A percentile compares a stretch with the other conserved stretches of the same genome.
phyloP scores from a whole-genome alignment of 2,329 filamentous ascomycete genomes.

The Penicillium expansum region DNA sequence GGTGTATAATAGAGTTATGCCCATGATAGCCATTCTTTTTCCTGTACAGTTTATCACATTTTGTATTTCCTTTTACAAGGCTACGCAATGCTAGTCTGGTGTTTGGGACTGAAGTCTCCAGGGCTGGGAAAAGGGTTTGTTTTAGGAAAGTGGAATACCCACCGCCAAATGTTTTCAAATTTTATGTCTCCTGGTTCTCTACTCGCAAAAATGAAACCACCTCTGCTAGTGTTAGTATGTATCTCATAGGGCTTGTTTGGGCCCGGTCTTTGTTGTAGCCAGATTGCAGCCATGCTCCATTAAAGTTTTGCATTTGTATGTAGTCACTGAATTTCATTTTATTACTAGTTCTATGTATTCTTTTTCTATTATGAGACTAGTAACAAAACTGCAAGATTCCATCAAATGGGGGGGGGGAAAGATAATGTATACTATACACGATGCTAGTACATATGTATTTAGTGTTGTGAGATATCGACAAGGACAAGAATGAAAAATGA shows the following conservation, averaged over 20 bases:
- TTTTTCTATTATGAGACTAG: background rate
- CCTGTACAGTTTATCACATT: constrained; percentile 19
- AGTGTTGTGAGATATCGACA: background rate
- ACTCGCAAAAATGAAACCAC: constrained; percentile 5
- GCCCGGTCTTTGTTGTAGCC: background rate
- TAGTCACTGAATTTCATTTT: background rate
- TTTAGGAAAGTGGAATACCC: constrained; percentile 21
- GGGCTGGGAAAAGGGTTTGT: constrained; percentile 7
- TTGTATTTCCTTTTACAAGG: constrained; percentile 11
- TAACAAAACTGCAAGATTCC: too few relatives aligned
- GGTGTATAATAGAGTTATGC: constrained; percentile 13
- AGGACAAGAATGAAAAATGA: constrained; percentile 9
- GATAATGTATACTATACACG: background rate
- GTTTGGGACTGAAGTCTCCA: constrained; percentile 11
- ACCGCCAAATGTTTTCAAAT: constrained; percentile 7
- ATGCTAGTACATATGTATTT: background rate
- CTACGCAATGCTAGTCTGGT: constrained; percentile 10
- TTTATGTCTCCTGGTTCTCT: constrained; percentile 1
- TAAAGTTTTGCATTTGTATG: background rate
- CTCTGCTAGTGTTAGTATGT: background rate
- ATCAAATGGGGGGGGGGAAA: background rate
- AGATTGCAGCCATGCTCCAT: background rate
- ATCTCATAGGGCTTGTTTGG: background rate
- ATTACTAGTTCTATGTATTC: background rate
- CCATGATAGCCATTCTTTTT: constrained; percentile 9